Base-by-base conservation (phyloP, 2,329 filamentous ascomycete genomes). In the Tolypocladium guangdongense region DNA sequence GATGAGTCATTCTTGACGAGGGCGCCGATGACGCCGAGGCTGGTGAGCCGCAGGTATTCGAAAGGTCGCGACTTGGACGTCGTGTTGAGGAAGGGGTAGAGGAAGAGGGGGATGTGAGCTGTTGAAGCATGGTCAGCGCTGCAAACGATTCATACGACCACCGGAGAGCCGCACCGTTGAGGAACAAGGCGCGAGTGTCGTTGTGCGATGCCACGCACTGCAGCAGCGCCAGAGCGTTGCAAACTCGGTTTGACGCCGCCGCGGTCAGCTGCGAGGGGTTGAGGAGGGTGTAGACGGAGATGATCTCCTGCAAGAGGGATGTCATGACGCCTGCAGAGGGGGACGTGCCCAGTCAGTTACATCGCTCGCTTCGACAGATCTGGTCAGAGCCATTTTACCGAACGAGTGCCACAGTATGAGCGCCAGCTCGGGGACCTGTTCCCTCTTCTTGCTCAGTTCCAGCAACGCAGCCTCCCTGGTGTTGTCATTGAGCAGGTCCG, bases 321-420 rank as follows among this genome's bases (percentile, higher is more conserved):
- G 93, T 96, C 93, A 99, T 99, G 65, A 99, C 93, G 64, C 91
- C 90, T 96, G 60, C 10, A 33, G 43, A 47, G 14, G 27, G 18
- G 11, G 18, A 14, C 16, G 18, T 33, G 27, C 11, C 43, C 18
- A 12, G 43, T 47, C 27, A 47, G 43, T 20, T 32, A 32, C 18
- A 12, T 11, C 2, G 27, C 18, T 39, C 12, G 4, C 30, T 35
- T 16, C 41, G 20, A 37, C 2, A 11, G 37, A 35, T 12, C n/a
- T 38, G 47, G 4, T 32, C 18, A 5, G 46, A 4, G 20, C 22
- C 4, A 71, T 83, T 83, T 59, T 81, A 95, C 92, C 93, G 66
- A 96, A 97, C 4, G 92, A 97, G 71, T 99, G 93, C 93, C 93
- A 99, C 57, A 99, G 77, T 57, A 99, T 96, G 63, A 99, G 76